Evolutionary conservation across 2,329 filamentous ascomycete genomes (phyloP).

Genomic region (Aspergillus calidoustus): DNA sequence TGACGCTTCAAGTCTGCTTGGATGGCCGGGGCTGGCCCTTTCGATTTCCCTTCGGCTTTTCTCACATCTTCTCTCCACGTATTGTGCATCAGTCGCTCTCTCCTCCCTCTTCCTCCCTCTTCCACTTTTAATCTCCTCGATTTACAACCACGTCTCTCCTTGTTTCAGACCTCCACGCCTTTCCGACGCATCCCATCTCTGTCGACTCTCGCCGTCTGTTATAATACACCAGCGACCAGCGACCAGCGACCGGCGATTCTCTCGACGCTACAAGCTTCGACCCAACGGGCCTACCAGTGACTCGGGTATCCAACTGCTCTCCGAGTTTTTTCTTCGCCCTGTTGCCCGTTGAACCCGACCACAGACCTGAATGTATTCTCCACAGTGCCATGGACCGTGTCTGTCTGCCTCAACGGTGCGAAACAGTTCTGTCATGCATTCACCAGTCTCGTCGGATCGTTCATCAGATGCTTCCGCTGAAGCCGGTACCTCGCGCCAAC

Average conservation of each 20-base stretch:
- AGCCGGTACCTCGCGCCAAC: conserved; percentile 21
- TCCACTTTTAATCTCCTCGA: conserved; percentile 15
- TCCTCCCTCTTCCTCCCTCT: conserved; percentile 19
- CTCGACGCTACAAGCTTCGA: background rate
- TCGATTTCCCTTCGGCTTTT: conserved; percentile 22
- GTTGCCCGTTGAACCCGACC: conserved; percentile 15
- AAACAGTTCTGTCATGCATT: conserved; percentile 36
- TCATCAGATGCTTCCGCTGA: conserved; percentile 24
- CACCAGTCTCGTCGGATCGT: conserved; percentile 28
- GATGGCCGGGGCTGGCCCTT: background rate
- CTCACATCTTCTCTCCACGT: too few species aligned
- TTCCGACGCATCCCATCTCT: conserved; percentile 13
- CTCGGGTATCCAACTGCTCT: conserved; percentile 6
- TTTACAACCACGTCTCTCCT: conserved; percentile 20
- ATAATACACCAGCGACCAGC: conserved; percentile 6
- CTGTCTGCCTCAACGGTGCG: conserved; percentile 30
- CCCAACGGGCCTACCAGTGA: background rate
- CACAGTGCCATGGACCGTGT: conserved; percentile 38
- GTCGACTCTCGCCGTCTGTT: background rate
- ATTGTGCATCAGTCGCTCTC: conserved; percentile 21
- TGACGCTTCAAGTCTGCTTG: too few species aligned
- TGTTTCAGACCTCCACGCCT: conserved; percentile 19
- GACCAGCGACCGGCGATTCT: conserved; percentile 11
- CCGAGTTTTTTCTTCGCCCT: conserved; percentile 9
- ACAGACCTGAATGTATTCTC: conserved; percentile 37